Base-by-base conservation (phyloP, 2,329 filamentous ascomycete species). In the Sporothrix brasiliensis region DNA sequence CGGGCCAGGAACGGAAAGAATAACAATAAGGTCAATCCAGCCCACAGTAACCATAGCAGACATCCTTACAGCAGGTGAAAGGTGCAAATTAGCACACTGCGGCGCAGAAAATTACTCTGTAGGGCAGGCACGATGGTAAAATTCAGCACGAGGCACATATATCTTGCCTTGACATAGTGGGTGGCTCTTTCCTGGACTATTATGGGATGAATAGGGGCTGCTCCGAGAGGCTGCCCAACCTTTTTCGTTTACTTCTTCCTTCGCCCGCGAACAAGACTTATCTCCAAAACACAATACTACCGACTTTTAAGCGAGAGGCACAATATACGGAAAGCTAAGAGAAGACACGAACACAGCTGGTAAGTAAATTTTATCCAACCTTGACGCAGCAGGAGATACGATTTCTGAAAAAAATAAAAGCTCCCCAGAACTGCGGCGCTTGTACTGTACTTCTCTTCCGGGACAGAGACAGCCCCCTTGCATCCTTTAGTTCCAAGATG, bases 1-100 rank as follows among this genome's bases (percentile, higher is more conserved):
- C n/a, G n/a, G 21, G 21, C 24, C 13, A 65, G 60, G 61, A 49
- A 50, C 61, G 19, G 61, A 65, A 65, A 44, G 44, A 65, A 6
- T 24, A 50, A 65, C 58, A 63, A 24, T 21, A 47, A 14, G 13
- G 21, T 14, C 21, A 21, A 19, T 4, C 58, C 39, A 34, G 47
- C 14, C 7, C 27, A n/a, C n/a, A 6, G 44, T 3, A 30, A 39
- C 49, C 47, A n/a, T 9, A n/a, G 49, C 5, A 49, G 44, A 49
- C 44, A 16, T 5, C 19, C 14, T 19, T 34, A 34, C 34, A 34
- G 34, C 56, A 44, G 16, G 11, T 41, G 10, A 19, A 56, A 53
- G 16, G 41, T 44, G 41, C 41, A 27, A 56, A 56, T 24, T 24
- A 27, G 27, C 27, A n/a, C 24, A 39, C 19, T 24, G 53, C 53